phyloP scores from a whole-genome alignment of 129 eudicot genomes.

The Gnaphalium uliginosum region DNA sequence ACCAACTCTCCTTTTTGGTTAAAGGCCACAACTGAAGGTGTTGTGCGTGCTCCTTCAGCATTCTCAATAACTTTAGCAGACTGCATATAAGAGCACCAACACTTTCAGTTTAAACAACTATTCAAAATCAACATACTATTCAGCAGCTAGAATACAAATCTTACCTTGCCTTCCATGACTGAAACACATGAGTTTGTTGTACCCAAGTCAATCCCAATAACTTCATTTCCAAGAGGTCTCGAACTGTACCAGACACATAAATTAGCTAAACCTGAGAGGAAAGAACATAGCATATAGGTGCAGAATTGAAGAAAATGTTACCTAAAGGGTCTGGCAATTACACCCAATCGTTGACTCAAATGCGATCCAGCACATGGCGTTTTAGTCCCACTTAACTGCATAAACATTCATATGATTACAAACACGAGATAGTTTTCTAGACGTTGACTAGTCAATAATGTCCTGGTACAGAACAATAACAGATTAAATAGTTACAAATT shows the following conservation, averaged over 20 bases:
- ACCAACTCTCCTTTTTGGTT: constrained; percentile 83
- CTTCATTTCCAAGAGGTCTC: constrained; percentile 79
- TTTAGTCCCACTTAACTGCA: constrained; percentile 68
- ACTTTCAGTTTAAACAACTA: neutral
- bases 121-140: neutral
- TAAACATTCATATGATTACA: neutral
- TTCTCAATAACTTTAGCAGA: constrained; percentile 86
- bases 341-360: constrained; percentile 48
- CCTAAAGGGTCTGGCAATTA: constrained; percentile 83
- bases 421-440: neutral
- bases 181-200: constrained; percentile 97
- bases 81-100: constrained; percentile 33
- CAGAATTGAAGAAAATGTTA: constrained; percentile 5
- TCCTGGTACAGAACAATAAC: neutral
- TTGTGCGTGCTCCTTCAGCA: constrained; percentile 91
- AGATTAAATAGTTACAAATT: neutral
- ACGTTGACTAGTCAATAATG: neutral
- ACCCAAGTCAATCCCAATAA: constrained; percentile 96
- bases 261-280: neutral
- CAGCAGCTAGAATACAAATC: neutral
- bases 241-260: constrained; percentile 46
- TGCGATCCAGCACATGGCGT: constrained; percentile 39
- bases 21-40: constrained; percentile 95
- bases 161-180: constrained; percentile 97
- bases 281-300: neutral